A percentile compares a stretch with the other conserved stretches of the same genome.
Conservation (phyloP, 2,329 filamentous ascomycete species). For the Monilinia vaccinii-corymbosi region DNA sequence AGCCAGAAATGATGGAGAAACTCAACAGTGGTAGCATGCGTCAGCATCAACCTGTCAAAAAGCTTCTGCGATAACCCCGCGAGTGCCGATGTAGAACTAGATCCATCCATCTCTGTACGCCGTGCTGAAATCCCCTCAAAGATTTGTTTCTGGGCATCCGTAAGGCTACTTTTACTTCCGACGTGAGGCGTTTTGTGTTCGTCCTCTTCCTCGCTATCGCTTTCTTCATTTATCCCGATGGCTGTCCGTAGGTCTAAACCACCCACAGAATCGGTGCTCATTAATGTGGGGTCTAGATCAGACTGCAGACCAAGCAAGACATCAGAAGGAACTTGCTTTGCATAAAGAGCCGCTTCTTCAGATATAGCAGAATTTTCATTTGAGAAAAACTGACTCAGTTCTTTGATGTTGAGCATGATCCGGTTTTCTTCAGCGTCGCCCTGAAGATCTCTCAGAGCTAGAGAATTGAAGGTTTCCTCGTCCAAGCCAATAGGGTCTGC, state of each 20-base stretch:
- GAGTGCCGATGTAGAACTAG: slow-evolving; percentile 20
- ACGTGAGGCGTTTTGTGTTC: slow-evolving; percentile 46
- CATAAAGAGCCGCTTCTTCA: slow-evolving; percentile 41
- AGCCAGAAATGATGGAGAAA: slow-evolving; percentile 98
- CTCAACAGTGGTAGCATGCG: slow-evolving; percentile 87
- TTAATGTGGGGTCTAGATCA: slow-evolving; percentile 43
- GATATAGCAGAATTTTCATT: slow-evolving; percentile 37
- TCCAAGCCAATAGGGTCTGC: slow-evolving; percentile 58
- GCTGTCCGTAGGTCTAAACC: slow-evolving; percentile 52
- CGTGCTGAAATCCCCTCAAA: slow-evolving; percentile 55
- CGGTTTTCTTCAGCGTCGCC: slow-evolving; percentile 65
- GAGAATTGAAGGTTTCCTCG: slow-evolving; percentile 63
- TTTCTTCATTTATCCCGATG: slow-evolving; percentile 63
- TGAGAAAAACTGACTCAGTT: slow-evolving; percentile 77
- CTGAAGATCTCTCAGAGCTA: slow-evolving; percentile 72
- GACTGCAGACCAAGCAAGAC: slow-evolving; percentile 56
- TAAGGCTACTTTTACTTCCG: slow-evolving; percentile 60
- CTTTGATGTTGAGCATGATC: slow-evolving; percentile 78
- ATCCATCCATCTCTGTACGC: slow-evolving; percentile 48
- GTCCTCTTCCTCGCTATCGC: slow-evolving; percentile 56
- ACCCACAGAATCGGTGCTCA: slow-evolving; percentile 39
- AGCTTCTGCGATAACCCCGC: slow-evolving; percentile 39
- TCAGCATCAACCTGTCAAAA: slow-evolving; percentile 58
- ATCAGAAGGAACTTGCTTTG: slow-evolving; percentile 58
- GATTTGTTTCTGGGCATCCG: slow-evolving; percentile 56